These are phyloP conservation scores for Malbranchea cinnamomea DNA, from an alignment of 2,329 filamentous ascomycete genomes.

Conservation along the genomic window DNA sequence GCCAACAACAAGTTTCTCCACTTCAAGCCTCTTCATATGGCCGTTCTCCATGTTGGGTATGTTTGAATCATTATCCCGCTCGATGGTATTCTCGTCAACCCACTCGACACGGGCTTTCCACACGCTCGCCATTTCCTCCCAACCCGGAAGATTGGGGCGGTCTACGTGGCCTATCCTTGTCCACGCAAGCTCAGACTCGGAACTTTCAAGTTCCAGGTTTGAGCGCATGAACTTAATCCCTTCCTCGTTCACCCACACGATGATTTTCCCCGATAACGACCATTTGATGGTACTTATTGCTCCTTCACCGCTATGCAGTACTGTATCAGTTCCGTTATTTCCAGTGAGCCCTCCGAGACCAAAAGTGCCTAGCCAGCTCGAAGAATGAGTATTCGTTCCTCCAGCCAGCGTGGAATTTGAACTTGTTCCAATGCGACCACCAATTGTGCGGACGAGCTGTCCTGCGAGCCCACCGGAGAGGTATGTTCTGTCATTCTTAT, in stretches of 20 bases:
- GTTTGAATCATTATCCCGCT: slow-evolving; percentile 46
- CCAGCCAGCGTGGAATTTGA: slow-evolving; percentile 68
- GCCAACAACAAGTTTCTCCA: slow-evolving; percentile 73
- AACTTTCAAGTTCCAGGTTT: slow-evolving; percentile 62
- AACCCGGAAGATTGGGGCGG: slow-evolving; percentile 68
- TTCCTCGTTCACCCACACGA: slow-evolving; percentile 91
- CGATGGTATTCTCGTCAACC: slow-evolving; percentile 74
- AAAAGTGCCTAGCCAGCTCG: slow-evolving; percentile 82
- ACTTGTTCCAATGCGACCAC: slow-evolving; percentile 63
- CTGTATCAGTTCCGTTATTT: slow-evolving; percentile 67
- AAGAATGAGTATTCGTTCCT: slow-evolving; percentile 59
- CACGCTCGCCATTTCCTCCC: slow-evolving; percentile 92
- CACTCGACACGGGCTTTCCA: slow-evolving; percentile 90
- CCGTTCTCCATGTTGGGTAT: slow-evolving; percentile 11
- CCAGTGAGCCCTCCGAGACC: slow-evolving; percentile 55
- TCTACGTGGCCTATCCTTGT: slow-evolving; percentile 87
- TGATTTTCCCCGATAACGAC: slow-evolving; percentile 83
- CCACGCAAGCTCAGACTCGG: slow-evolving; percentile 74
- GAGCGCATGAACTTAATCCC: slow-evolving; percentile 97
- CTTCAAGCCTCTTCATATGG: slow-evolving; percentile 10
- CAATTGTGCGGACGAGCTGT: slow-evolving; percentile 70
- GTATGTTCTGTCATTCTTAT: slow-evolving; percentile 76
- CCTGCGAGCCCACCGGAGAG: slow-evolving; percentile 82
- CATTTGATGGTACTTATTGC: slow-evolving; percentile 84
- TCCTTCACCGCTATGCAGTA: slow-evolving; percentile 85